phyloP scores from a whole-genome alignment of 768 basidiomycete genomes.

The Pilatotrama ljubarskyi region DNA sequence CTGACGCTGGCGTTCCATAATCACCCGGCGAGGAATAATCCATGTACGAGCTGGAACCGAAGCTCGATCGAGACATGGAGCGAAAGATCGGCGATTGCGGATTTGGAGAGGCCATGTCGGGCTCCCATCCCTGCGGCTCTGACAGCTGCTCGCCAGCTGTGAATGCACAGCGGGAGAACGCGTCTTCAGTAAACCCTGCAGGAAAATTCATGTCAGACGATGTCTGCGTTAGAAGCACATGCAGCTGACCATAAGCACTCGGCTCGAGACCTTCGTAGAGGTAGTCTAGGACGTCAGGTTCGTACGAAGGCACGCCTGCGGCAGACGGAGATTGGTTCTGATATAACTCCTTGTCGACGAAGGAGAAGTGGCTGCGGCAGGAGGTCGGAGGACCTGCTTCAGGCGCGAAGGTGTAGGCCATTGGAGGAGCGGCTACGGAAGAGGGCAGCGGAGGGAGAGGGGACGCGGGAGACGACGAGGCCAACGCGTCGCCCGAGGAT shows the following conservation, averaged over 20 bases:
- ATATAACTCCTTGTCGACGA: background rate
- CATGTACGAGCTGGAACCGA: slow-evolving; percentile 10
- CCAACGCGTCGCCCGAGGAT: background rate
- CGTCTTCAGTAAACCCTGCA: slow-evolving; percentile 3
- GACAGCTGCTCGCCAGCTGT: background rate
- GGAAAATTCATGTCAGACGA: background rate
- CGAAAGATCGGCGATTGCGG: slow-evolving; percentile 16
- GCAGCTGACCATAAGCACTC: slow-evolving; percentile 1
- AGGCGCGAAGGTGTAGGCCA: background rate
- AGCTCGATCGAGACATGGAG: slow-evolving; percentile 21
- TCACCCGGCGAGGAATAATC: slow-evolving; percentile 7
- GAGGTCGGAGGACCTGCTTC: slow-evolving; percentile 1
- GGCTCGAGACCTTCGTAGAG: slow-evolving; percentile 4
- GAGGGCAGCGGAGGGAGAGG: slow-evolving; percentile 2
- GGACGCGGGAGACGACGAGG: background rate
- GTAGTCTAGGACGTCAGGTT: background rate
- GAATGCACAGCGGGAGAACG: background rate
- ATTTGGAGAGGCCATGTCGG: background rate
- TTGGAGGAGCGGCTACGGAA: background rate
- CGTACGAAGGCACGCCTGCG: slow-evolving; percentile 4
- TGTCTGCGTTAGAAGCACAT: background rate
- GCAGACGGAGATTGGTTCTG: background rate
- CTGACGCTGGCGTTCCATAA: slow-evolving; percentile 18
- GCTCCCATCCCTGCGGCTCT: background rate
- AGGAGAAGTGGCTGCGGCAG: background rate